Base-by-base conservation (phyloP, 2,329 filamentous ascomycete genomes). In the Acephala macrosclerotiorum region DNA sequence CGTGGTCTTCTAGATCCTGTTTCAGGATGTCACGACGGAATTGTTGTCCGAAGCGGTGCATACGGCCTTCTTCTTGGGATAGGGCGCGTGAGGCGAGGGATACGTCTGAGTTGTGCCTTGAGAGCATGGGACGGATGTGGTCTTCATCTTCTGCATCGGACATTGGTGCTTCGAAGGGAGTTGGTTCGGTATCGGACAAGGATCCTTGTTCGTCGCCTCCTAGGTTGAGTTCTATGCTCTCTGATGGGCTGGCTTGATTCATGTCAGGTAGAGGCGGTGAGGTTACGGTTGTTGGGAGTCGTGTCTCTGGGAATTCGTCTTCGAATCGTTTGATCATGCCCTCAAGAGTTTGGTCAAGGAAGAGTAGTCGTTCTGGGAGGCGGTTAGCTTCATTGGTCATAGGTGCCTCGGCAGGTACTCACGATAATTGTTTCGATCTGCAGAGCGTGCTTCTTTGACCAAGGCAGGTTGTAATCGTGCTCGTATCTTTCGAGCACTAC, bases 311-410 rank as follows among this genome's bases (percentile, higher is more conserved):
- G 74, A 94, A 98, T 78, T 98, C 95, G 76, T 97, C 92, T 77
- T 98, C 96, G 76, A 98, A 99, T 33, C 96, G 91, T 76, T 93
- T 90, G 75, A 98, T 98, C 80, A 98, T 97, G 71, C 91, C 90
- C 74, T 94, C 86, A 11, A 99, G 84, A 0, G 96, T 98, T 67
- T 91, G 84, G 74, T 97, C 94, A 35, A 99, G 86, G 85, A 97
- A 97, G 51, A 91, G 83, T 22, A 98, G 86, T 58, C 91, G 91
- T 40, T 88, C 89, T 92, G 58, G 22, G 55, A 25, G 11, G 33
- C 25, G 25, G 60, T 71, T 49, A 74, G 66, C 22, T 59, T 63
- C 6, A 45, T 47, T 55, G 49, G 47, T 57, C 36, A 58, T 29
- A 42, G 22, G 7, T 36, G 22, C 25, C n/a, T 55, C 47, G 60